Evolutionary conservation across 2,329 filamentous ascomycete species (phyloP), one percentile per base, ranked within the genome.

Genomic region (Pseudogymnoascus sp.): DNA sequence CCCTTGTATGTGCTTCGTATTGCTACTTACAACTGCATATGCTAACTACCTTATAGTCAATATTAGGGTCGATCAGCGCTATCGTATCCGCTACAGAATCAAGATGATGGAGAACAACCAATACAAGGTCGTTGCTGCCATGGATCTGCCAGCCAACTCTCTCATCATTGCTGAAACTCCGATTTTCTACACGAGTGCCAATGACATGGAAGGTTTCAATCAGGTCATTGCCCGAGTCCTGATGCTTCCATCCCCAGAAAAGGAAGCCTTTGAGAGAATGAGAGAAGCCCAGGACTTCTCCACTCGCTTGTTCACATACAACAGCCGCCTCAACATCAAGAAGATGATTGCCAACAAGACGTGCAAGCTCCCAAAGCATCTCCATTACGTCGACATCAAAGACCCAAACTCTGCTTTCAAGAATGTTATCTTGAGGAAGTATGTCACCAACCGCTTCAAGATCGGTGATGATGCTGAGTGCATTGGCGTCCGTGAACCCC

Each of bases 51-150:
- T 57, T 16, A 57, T 10, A 57, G 51, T 34, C 28, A 57, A 57
- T 2, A 34, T 10, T 11, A 57, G 28, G 7, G 6, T 19, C 25
- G 28, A 57, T 34, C 51, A 57, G n/a, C 51, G 51, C 51, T 34
- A 31, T 16, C 51, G 51, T 57, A 34, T 57, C 28, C 51, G 51
- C 28, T 57, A 57, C 16, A 34, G 51, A n/a, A 57, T 57, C 16
- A 57, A 57, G 51, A 19, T 57, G 51, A 57, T n/a, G 10, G 51
- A 57, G 51, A 57, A 34, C 28, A 34, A 57, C 51, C 51, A 57
- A 19, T 57, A 57, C 25, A 57, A 57, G 51, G 51, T 57, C 21
- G 51, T 57, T n/a, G 51, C 51, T 57, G 28, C n/a, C 51, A 57
- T 57, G 51, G 51, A 57, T 21, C 28, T 57, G 25, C 51, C 51